These are phyloP conservation scores for Penicillium ucsense DNA, from an alignment of 495 filamentous ascomycete genomes.

Conservation along the genomic window DNA sequence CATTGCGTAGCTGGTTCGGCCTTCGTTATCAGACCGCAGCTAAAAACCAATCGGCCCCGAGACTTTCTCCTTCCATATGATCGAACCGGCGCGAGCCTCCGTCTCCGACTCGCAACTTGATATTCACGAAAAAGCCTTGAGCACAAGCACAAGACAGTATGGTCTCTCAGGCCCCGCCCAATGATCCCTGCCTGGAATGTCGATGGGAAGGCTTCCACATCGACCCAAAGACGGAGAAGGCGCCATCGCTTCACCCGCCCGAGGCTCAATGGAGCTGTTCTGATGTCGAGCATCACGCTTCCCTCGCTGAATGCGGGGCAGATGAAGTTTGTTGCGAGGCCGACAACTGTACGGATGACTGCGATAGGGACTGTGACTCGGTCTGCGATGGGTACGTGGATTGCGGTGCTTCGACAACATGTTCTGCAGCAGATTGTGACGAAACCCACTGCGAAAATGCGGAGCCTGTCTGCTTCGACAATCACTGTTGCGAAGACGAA, in stretches of 20 bases:
- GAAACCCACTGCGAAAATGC: slow-evolving; percentile 19
- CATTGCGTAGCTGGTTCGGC: too few species aligned
- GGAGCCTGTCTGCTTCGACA: slow-evolving; percentile 33
- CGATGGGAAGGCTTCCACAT: slow-evolving; percentile 35
- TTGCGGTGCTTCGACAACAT: slow-evolving; percentile 31
- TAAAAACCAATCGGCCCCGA: too few species aligned
- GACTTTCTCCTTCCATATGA: background rate
- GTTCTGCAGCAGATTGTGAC: slow-evolving; percentile 27
- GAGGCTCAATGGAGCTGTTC: slow-evolving; percentile 25
- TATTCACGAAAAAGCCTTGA: background rate
- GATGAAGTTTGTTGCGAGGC: slow-evolving; percentile 36
- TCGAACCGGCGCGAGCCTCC: background rate
- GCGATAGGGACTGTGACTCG: slow-evolving; percentile 31
- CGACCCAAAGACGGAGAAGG: slow-evolving; percentile 21
- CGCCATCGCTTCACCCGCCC: slow-evolving; percentile 9
- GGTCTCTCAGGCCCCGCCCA: slow-evolving; percentile 24
- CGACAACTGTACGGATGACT: slow-evolving; percentile 36
- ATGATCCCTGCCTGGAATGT: slow-evolving; percentile 36
- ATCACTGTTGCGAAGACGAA: slow-evolving; percentile 26
- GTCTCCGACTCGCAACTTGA: background rate
- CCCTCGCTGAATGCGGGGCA: slow-evolving; percentile 18
- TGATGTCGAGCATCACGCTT: slow-evolving; percentile 20
- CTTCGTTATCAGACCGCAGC: too few species aligned
- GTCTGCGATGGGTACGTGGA: slow-evolving; percentile 38
- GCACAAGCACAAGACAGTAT: slow-evolving; percentile 21